Base-by-base conservation (phyloP, 257 asterid species). In the Nyctanthes arbortristis region DNA sequence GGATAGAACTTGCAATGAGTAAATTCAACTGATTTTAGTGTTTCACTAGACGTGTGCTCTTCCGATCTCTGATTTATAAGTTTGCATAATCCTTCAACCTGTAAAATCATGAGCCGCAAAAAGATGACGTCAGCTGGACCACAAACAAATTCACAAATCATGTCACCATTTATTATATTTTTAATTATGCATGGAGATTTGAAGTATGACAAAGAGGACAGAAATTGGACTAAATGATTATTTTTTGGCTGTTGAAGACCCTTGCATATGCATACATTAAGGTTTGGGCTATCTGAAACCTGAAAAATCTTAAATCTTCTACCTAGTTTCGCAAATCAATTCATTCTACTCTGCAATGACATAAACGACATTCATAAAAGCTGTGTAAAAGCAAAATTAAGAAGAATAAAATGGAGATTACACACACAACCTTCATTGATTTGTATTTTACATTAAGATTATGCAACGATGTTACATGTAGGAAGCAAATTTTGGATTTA, bases 11-110 rank as follows among this genome's bases (percentile, higher is more conserved):
- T 94, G 95, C 96, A 94, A 79, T 91, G 93, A 68, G 88, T 78
- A 66, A 93, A 82, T 54, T 87, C 85, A 68, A 91, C 65, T 33
- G 95, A 84, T 75, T 80, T 84, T 69, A 93, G 83, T 33, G 96
- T 84, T 74, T 70, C 85, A 69, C 73, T 68, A 66, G n/a, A n/a
- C n/a, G n/a, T n/a, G n/a, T n/a, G n/a, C n/a, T n/a, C n/a, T n/a
- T n/a, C n/a, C n/a, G n/a, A n/a, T n/a, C 81, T 87, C 82, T 93
- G 96, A 52, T 69, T 73, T 79, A 94, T 77, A 76, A 93, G 90
- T 78, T 81, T 79, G 76, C 97, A 91, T 74, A 94, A 79, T 62
- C 95, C 99, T 69, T 77, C 90, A 75, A 91, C 96, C 99, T 94
- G 87, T 66, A 70, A 80, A 73, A 64, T 65, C 56, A 49, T 27